phyloP scores from a whole-genome alignment of 176 grass and related monocot species.

The Triticum turgidum region DNA sequence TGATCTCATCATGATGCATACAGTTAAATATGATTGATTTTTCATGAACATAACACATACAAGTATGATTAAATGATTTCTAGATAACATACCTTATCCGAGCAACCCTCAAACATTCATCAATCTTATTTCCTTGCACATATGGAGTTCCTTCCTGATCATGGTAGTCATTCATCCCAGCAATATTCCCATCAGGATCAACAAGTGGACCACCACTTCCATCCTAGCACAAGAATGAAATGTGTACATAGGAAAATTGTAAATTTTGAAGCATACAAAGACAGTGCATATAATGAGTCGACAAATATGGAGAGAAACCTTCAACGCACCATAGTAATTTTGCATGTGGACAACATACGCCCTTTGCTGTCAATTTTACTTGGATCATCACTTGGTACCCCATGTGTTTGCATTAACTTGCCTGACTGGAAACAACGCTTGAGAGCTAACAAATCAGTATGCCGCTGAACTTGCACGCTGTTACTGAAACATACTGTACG shows the following conservation, averaged over 20 bases:
- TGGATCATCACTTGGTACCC: neutral
- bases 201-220: conserved; percentile 14
- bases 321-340: neutral
- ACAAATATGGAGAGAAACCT: neutral
- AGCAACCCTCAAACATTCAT: neutral
- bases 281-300: neutral
- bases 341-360: neutral
- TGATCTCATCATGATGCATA: neutral
- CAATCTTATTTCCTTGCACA: neutral
- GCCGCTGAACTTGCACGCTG: neutral
- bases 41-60: neutral
- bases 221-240: neutral
- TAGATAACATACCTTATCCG: neutral
- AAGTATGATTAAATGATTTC: neutral
- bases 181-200: neutral
- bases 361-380: neutral
- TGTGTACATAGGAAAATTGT: neutral
- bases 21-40: neutral
- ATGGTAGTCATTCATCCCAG: neutral
- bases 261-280: neutral
- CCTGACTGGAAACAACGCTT: neutral
- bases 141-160: neutral
- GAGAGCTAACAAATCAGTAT: conserved; percentile 3
- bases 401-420: neutral
- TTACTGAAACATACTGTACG: neutral